These are phyloP conservation scores for Mortierella alpina DNA, from an alignment of 192 early-diverging fungal genomes.

Conservation along the genomic window DNA sequence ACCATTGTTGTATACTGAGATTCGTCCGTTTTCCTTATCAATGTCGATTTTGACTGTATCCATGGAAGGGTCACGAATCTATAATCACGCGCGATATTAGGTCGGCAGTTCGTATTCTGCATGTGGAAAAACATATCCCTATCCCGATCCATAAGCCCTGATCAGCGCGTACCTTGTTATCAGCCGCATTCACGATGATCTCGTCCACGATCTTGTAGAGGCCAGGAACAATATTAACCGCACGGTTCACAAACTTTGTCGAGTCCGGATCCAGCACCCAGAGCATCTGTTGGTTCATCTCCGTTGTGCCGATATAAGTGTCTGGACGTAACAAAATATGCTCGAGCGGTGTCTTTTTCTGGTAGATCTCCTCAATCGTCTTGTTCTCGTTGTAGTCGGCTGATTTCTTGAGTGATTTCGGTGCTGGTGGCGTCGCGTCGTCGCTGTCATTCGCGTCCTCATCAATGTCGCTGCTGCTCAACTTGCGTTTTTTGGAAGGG, in stretches of 20 bases:
- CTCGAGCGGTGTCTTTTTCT: conserved; percentile 95
- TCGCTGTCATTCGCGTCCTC: conserved; percentile 11
- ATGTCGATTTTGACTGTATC: conserved; percentile 89
- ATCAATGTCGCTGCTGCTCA: conserved; percentile 7
- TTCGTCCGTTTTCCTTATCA: conserved; percentile 76
- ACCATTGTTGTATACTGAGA: conserved; percentile 96
- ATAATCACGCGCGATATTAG: conserved; percentile 8
- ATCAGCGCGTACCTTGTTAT: conserved; percentile 78
- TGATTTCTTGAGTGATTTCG: conserved; percentile 36
- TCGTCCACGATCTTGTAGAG: conserved; percentile 99
- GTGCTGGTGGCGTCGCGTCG: conserved; percentile 21
- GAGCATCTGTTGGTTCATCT: conserved; percentile 79
- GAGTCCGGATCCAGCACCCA: conserved; percentile 88
- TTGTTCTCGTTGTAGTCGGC: conserved; percentile 46
- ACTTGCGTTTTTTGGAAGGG: conserved; percentile 40
- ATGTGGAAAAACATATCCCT: not conserved
- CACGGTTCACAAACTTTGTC: conserved; percentile 66
- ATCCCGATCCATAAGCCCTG: not conserved
- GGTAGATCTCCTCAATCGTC: conserved; percentile 89
- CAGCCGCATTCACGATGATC: conserved; percentile 96
- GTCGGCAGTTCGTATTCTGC: too few species aligned
- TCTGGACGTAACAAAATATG: conserved; percentile 96
- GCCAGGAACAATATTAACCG: conserved; percentile 85
- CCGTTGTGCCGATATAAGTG: conserved; percentile 95
- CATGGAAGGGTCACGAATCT: conserved; percentile 91